Evolutionary conservation across 2,329 filamentous ascomycete genomes (phyloP).

Genomic region (Alternaria longipes): DNA sequence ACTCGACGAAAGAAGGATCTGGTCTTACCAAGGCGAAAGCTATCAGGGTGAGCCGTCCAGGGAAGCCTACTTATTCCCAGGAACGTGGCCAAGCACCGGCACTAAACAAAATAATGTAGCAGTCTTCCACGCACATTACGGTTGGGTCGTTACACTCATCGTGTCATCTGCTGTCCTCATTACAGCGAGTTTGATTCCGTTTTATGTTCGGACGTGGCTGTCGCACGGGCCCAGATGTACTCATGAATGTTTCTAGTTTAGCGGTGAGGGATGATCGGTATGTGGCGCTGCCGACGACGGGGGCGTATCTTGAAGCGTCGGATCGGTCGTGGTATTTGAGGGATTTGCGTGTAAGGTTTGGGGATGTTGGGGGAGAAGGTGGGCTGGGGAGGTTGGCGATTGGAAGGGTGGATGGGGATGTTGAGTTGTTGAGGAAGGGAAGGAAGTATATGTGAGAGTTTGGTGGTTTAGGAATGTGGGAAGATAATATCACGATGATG

Average conservation of each 20-base stretch:
- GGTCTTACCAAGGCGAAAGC: neutral
- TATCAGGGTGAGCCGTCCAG: neutral
- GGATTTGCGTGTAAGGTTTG: neutral
- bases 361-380: accelerated
- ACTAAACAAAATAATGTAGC: neutral
- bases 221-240: neutral
- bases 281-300: neutral
- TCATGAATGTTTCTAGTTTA: neutral
- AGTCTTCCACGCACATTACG: neutral
- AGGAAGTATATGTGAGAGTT: neutral
- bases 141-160: neutral
- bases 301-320: neutral
- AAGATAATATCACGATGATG: too few relatives aligned
- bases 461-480: too few relatives aligned
- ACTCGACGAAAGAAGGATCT: neutral
- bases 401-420: neutral
- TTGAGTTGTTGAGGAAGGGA: neutral
- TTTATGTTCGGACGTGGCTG: neutral
- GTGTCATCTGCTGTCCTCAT: neutral
- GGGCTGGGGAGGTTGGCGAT: neutral
- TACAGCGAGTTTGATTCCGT: neutral
- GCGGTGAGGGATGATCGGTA: neutral
- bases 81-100: neutral
- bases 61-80: conserved; percentile 46
- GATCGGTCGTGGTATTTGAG: neutral